A percentile compares a stretch with the other conserved stretches of the same genome.
Evolutionary conservation across 352 stramenopile genomes (phyloP).

Genomic region (Discostella stelligera): DNA sequence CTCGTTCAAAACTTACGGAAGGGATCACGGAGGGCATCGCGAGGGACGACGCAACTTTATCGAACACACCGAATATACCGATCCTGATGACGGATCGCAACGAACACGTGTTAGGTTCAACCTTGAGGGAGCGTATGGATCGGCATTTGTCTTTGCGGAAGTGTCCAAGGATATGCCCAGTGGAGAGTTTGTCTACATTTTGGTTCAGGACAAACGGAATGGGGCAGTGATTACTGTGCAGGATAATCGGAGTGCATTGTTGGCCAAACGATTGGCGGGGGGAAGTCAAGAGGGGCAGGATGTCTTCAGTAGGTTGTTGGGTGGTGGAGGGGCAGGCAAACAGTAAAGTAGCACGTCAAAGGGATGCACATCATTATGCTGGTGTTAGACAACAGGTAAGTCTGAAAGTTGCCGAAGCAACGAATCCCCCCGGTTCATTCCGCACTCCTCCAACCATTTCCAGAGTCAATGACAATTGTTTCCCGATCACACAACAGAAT

Average conservation of each 20-base stretch:
- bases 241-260: conserved; percentile 87
- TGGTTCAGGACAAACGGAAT: conserved; percentile 89
- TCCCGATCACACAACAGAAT: too few relatives aligned
- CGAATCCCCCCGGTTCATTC: too few relatives aligned
- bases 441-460: too few relatives aligned
- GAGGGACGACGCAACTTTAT: conserved; percentile 94
- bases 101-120: conserved; percentile 90
- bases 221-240: conserved; percentile 88
- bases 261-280: conserved; percentile 62
- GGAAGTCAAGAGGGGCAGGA: conserved; percentile 63
- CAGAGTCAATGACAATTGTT: too few relatives aligned
- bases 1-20: conserved; percentile 89
- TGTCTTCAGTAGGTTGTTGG: conserved; percentile 70
- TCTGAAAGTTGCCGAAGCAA: too few relatives aligned
- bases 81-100: conserved; percentile 85
- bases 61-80: conserved; percentile 90
- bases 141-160: conserved; percentile 90
- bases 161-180: conserved; percentile 89
- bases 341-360: background rate
- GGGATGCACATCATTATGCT: too few relatives aligned
- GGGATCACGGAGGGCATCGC: conserved; percentile 89
- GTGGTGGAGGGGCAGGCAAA: conserved; percentile 28
- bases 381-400: too few relatives aligned
- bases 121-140: conserved; percentile 88
- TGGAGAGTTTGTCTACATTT: conserved; percentile 93